Percentiles rank a stretch among this genome's conserved stretches.
These are phyloP conservation scores for Fusarium sp. DNA, from an alignment of 2,329 filamentous ascomycete genomes.

Conservation along the genomic window DNA sequence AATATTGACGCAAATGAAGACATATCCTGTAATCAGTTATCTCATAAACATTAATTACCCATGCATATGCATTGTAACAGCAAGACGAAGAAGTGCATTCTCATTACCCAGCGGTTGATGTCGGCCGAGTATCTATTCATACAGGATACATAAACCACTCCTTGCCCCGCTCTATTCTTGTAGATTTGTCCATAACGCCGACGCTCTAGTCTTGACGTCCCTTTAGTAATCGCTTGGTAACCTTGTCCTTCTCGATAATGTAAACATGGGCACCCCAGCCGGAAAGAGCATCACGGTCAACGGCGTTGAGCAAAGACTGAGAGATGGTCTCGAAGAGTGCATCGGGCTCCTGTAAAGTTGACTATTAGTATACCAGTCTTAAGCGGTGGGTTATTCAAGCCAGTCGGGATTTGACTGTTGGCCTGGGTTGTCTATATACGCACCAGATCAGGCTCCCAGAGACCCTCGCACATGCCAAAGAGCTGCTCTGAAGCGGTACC, in stretches of 20 bases:
- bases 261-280: slow-evolving; percentile 99
- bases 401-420: not conserved
- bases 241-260: slow-evolving; percentile 99
- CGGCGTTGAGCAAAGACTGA: slow-evolving; percentile 92
- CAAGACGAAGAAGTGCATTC: slow-evolving; percentile 33
- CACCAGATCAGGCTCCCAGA: slow-evolving; percentile 98
- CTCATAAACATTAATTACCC: not conserved
- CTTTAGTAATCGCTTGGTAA: slow-evolving; percentile 98
- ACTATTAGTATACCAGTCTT: slow-evolving; percentile 30
- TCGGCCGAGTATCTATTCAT: slow-evolving; percentile 50
- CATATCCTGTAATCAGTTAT: not conserved
- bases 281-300: slow-evolving; percentile 95
- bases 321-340: slow-evolving; percentile 99
- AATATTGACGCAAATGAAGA: not conserved
- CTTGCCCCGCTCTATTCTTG: slow-evolving; percentile 24
- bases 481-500: slow-evolving; percentile 97
- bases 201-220: slow-evolving; percentile 85
- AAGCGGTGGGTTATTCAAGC: not conserved
- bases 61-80: not conserved
- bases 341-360: slow-evolving; percentile 71
- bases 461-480: slow-evolving; percentile 97
- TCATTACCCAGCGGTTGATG: slow-evolving; percentile 44
- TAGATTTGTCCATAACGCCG: slow-evolving; percentile 27
- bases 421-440: slow-evolving; percentile 48
- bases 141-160: slow-evolving; percentile 47